phyloP scores from a whole-genome alignment of 371 early-diverging fungal species.

The Aphelidium insulamus region DNA sequence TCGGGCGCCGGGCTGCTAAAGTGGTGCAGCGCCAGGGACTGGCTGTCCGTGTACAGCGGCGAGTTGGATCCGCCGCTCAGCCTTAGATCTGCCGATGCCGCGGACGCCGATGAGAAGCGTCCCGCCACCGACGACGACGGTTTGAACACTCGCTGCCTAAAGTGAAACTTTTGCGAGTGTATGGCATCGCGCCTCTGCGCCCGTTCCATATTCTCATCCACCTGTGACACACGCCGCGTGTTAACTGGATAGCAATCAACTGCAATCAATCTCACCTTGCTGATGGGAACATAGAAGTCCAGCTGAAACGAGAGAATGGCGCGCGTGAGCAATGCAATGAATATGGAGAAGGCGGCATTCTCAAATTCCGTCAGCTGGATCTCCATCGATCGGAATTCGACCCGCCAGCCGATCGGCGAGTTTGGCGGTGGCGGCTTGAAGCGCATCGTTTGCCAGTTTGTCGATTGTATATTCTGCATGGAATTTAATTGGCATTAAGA shows the following conservation, averaged over 20 bases:
- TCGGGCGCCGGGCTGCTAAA: constrained; percentile 1
- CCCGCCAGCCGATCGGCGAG: constrained; percentile 86
- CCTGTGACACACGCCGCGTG: constrained; percentile 13
- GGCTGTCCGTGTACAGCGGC: background rate
- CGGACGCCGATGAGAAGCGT: background rate
- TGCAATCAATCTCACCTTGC: constrained; percentile 26
- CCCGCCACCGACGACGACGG: background rate
- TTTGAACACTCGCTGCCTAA: constrained; percentile 58
- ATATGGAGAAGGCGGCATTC: constrained; percentile 88
- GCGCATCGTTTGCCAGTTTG: constrained; percentile 98
- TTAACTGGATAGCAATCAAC: constrained; percentile 1
- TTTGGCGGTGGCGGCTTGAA: constrained; percentile 94
- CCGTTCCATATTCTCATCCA: constrained; percentile 84
- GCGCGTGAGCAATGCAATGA: constrained; percentile 76
- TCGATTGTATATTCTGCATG: constrained; percentile 80
- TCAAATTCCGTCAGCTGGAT: constrained; percentile 94
- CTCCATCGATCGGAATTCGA: constrained; percentile 97
- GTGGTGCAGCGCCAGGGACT: background rate
- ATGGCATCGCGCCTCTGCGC: constrained; percentile 77
- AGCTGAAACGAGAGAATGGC: constrained; percentile 64
- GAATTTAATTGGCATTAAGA: background rate
- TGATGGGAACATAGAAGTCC: constrained; percentile 91
- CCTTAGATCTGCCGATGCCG: constrained; percentile 1
- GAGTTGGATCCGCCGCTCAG: constrained; percentile 1
- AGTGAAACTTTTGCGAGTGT: constrained; percentile 57